Evolutionary conservation across 129 eudicot genomes (phyloP), one percentile per base, ranked within the genome.

Genomic region (Artemisia argyi): DNA sequence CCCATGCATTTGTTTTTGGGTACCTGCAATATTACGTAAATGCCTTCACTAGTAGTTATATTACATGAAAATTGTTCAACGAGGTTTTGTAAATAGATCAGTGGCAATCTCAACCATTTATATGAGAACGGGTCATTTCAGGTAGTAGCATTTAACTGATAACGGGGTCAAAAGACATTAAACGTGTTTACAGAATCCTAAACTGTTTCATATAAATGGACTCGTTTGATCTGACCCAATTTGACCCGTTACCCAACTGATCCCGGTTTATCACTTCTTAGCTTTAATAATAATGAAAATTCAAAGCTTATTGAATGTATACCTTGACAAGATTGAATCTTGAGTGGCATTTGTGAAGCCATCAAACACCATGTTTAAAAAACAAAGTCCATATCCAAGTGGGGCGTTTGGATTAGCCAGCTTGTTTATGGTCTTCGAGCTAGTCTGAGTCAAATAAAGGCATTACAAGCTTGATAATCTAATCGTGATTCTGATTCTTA

Each of bases 311-410:
- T 22, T 26, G 26, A 68, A 5, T 7, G 51, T 13, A 39, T 86
- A 95, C 99, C 99, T 95, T 75, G 87, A 11, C 1, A 89, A 73
- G 46, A 95, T 86, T 62, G 97, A 90, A 86, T 90, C 99, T 83
- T 95, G 99, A 12, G 99, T 91, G 14, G 97, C 99, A 74, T 95
- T 95, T 73, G 99, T 95, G 83, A 95, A 95, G 91, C 19, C 22
- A 20, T 20, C 22, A 20, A 14, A 20, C 22, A 95, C 97, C 73
- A 95, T 89, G 83, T 95, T 95, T 68, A 95, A 79, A 65, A 91
- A 88, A 76, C 99, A 95, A 39, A 95, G 88, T 42, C 94, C 91
- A 73, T 95, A 91, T 76, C 99, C 99, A 22, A 95, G 91, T 53
- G 94, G 97, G 47, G 96, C 97, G 60, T 95, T 91, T 24, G 99